These are phyloP conservation scores for Neurospora tetraspora DNA, from an alignment of 495 filamentous ascomycete genomes.

Conservation along the genomic window DNA sequence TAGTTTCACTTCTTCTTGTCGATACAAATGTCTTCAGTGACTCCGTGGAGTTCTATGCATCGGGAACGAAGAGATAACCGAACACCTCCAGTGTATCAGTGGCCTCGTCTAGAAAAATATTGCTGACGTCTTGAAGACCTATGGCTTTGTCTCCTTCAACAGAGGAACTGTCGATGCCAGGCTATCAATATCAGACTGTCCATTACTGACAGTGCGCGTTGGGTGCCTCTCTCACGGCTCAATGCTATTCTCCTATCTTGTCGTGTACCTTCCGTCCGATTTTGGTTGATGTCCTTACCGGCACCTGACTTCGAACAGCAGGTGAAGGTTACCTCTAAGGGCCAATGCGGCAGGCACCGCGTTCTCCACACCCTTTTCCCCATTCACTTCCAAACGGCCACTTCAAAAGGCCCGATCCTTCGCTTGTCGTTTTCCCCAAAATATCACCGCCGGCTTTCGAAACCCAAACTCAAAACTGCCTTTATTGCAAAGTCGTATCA, in stretches of 20 bases:
- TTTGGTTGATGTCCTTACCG: not conserved
- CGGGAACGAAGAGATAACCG: too few relatives aligned
- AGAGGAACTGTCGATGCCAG: too few relatives aligned
- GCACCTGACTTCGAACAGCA: not conserved
- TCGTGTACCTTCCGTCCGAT: not conserved
- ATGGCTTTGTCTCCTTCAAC: too few relatives aligned
- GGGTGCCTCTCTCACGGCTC: not conserved
- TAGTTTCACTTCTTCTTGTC: too few relatives aligned
- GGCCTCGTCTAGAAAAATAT: too few relatives aligned
- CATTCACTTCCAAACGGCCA: not conserved
- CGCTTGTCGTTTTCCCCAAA: not conserved
- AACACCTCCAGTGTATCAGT: too few relatives aligned
- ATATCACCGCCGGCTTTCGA: not conserved
- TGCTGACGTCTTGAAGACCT: too few relatives aligned
- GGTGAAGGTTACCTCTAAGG: not conserved
- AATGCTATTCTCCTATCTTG: not conserved
- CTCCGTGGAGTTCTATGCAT: too few relatives aligned
- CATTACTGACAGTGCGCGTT: too few relatives aligned
- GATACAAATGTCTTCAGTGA: too few relatives aligned
- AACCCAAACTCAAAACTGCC: not conserved
- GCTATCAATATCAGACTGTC: too few relatives aligned
- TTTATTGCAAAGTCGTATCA: not conserved
- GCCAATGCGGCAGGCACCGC: not conserved
- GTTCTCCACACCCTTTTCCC: not conserved
- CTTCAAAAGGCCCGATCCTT: not conserved